Conservation (phyloP, 164 flowering plant genomes). For the Akebia trifoliata region DNA sequence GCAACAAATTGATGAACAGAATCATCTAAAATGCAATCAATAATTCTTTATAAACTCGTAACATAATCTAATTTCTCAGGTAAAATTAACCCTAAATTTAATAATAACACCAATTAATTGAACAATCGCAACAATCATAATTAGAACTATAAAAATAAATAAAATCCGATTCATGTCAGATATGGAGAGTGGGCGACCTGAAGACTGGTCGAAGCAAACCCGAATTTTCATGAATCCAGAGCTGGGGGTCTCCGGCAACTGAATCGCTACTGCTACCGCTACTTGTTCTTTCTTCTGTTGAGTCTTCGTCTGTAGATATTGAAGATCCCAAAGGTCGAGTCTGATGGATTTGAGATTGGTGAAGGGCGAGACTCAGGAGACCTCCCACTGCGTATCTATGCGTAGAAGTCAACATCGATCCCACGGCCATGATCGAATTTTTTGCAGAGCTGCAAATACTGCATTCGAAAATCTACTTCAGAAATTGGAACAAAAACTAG, state of each 20-base stretch:
- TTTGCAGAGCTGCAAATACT: neutral
- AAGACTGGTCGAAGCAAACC: conserved; percentile 85
- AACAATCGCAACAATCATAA: too few relatives aligned
- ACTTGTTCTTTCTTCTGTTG: conserved; percentile 25
- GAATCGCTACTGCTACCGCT: conserved; percentile 49
- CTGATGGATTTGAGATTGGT: conserved; percentile 87
- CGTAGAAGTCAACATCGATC: conserved; percentile 52
- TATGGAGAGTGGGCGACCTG: conserved; percentile 27
- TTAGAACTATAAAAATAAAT: too few relatives aligned
- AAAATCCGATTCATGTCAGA: neutral
- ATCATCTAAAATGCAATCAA: too few relatives aligned
- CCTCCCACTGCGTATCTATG: conserved; percentile 83
- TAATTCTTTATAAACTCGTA: too few relatives aligned
- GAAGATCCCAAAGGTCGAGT: conserved; percentile 47
- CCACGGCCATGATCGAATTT: conserved; percentile 20
- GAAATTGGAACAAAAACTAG: neutral
- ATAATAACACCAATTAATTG: too few relatives aligned
- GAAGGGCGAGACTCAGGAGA: conserved; percentile 64
- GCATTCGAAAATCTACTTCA: neutral
- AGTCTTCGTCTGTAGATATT: conserved; percentile 18
- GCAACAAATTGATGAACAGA: too few relatives aligned
- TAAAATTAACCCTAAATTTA: neutral
- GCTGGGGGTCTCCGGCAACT: conserved; percentile 61
- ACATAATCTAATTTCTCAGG: neutral
- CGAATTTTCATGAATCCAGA: conserved; percentile 66